Conservation (phyloP, 805 yeast genomes). For the Starmerella vaccinii region DNA sequence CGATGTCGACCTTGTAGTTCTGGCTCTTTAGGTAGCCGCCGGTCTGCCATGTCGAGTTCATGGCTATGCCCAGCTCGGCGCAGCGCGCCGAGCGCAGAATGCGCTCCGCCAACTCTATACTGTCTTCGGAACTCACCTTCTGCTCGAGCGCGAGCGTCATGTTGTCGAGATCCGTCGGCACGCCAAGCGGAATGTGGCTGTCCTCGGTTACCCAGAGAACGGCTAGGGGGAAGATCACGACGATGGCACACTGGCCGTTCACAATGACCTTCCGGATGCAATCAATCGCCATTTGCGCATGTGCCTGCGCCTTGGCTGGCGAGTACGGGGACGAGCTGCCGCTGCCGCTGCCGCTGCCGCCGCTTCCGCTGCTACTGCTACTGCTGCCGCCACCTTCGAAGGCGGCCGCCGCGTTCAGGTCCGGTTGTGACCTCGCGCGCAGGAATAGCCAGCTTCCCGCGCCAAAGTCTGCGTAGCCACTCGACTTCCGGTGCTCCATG, state of each 20-base stretch:
- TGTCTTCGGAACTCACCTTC: constrained; percentile 16
- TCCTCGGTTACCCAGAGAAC: constrained; percentile 21
- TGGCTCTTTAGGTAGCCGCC: constrained; percentile 4
- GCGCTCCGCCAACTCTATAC: constrained; percentile 17
- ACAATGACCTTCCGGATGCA: constrained; percentile 11
- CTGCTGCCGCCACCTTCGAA: not conserved
- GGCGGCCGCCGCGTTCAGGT: not conserved
- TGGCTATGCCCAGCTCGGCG: constrained; percentile 17
- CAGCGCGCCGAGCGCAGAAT: constrained; percentile 14
- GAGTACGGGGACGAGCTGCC: not conserved
- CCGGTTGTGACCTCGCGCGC: constrained; percentile 2
- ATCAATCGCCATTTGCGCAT: constrained; percentile 8
- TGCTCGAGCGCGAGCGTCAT: constrained; percentile 16
- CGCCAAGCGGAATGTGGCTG: constrained; percentile 15
- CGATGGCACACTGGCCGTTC: constrained; percentile 18
- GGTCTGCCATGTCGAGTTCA: constrained; percentile 13
- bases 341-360: not conserved
- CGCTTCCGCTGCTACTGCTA: no score
- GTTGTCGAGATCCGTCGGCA: constrained; percentile 8
- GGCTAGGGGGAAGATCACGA: constrained; percentile 16
- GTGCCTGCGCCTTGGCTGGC: constrained; percentile 2
- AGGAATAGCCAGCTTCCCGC: not conserved
- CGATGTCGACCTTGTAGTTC: constrained; percentile 18
- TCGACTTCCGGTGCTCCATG: not conserved
- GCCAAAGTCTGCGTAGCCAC: not conserved